These are phyloP conservation scores for Angomonas ambiguus DNA, from an alignment of 208 protist genomes.

Conservation along the genomic window DNA sequence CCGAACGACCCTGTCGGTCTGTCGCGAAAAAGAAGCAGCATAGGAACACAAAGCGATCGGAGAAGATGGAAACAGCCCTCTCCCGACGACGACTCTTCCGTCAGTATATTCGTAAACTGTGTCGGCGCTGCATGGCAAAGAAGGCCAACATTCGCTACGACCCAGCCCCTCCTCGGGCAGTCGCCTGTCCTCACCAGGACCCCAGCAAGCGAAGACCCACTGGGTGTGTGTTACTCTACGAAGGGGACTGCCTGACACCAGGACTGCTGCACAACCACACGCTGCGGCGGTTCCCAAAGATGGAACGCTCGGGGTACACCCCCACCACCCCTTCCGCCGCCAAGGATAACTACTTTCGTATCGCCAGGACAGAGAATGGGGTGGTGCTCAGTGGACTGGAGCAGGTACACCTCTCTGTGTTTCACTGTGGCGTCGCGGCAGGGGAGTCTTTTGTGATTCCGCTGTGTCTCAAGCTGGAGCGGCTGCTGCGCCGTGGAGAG, in stretches of 20 bases:
- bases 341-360: slow-evolving; percentile 33
- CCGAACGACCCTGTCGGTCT: background rate
- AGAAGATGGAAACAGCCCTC: too few species aligned
- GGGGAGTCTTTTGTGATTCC: slow-evolving; percentile 33
- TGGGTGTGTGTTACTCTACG: slow-evolving; percentile 45
- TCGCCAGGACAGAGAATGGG: slow-evolving; percentile 23
- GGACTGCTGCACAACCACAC: slow-evolving; percentile 55
- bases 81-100: too few species aligned
- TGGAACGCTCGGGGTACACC: slow-evolving; percentile 3
- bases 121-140: background rate
- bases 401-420: slow-evolving; percentile 40
- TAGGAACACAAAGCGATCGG: too few species aligned
- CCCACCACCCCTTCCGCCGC: slow-evolving; percentile 8
- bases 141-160: slow-evolving; percentile 7
- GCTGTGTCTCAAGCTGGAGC: slow-evolving; percentile 45
- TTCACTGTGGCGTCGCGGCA: slow-evolving; percentile 59
- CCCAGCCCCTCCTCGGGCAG: slow-evolving; percentile 12
- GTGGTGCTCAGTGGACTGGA: slow-evolving; percentile 29
- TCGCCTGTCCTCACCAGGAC: slow-evolving; percentile 4
- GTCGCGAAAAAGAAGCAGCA: background rate
- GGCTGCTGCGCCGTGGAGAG: slow-evolving; percentile 18
- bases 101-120: too few species aligned
- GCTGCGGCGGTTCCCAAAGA: slow-evolving; percentile 35
- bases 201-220: slow-evolving; percentile 18
- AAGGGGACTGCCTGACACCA: slow-evolving; percentile 44